These are phyloP conservation scores for Hypomontagnella submonticulosa DNA, from an alignment of 495 filamentous ascomycete genomes.

Conservation along the genomic window DNA sequence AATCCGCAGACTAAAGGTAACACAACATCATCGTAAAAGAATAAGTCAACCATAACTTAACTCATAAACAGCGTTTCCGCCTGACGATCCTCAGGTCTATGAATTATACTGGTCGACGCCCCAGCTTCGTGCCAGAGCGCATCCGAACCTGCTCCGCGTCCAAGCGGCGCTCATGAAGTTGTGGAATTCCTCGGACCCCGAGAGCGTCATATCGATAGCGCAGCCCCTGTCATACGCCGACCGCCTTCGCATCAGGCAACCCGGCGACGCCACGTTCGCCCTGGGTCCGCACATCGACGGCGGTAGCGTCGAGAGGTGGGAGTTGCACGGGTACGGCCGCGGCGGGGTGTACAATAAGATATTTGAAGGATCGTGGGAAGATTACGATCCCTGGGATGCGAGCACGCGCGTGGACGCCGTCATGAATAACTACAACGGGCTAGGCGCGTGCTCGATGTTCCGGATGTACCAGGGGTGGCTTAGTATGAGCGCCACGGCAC, in stretches of 20 bases:
- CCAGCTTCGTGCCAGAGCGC: constrained; percentile 77
- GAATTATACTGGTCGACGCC: constrained; percentile 90
- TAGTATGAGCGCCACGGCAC: constrained; percentile 76
- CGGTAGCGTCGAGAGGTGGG: constrained; percentile 89
- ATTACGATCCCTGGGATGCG: constrained; percentile 83
- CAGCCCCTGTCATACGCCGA: constrained; percentile 82
- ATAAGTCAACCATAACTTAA: constrained; percentile 27
- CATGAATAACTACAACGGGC: constrained; percentile 82
- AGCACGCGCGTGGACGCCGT: constrained; percentile 72
- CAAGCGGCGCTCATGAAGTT: constrained; percentile 81
- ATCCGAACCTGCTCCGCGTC: constrained; percentile 74
- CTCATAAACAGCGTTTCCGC: constrained; percentile 60
- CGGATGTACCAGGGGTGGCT: constrained; percentile 92
- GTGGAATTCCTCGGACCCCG: constrained; percentile 70
- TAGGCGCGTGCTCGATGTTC: constrained; percentile 85
- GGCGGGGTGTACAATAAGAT: constrained; percentile 77
- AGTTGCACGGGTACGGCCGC: constrained; percentile 76
- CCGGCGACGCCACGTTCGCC: constrained; percentile 82
- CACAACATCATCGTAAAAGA: not conserved
- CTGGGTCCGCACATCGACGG: constrained; percentile 89
- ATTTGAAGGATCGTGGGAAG: constrained; percentile 80
- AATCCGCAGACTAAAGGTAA: constrained; percentile 68
- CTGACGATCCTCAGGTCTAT: constrained; percentile 75
- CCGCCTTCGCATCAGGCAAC: constrained; percentile 79
- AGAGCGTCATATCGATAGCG: constrained; percentile 66